Evolutionary conservation across 2,329 filamentous ascomycete genomes (phyloP).

Genomic region (Chrysosporium queenslandicum): DNA sequence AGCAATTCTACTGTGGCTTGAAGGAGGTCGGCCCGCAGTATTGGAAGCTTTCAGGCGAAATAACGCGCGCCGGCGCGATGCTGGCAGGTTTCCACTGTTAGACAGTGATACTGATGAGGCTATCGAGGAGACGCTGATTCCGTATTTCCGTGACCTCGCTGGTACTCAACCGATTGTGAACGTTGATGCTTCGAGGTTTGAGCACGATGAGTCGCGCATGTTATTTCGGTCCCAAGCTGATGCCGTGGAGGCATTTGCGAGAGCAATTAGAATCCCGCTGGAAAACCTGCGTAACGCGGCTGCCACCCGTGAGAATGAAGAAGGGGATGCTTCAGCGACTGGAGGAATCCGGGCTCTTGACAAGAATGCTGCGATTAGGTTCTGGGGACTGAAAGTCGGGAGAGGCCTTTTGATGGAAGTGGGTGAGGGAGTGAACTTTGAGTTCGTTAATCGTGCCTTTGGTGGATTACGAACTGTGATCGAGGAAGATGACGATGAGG

Average conservation of each 20-base stretch:
- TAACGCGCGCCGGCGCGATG: constrained; percentile 32
- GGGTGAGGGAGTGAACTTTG: constrained; percentile 46
- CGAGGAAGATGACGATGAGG: constrained; percentile 28
- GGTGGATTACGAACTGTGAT: constrained; percentile 46
- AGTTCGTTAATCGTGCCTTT: constrained; percentile 51
- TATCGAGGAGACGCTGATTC: constrained; percentile 49
- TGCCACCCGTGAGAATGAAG: constrained; percentile 19
- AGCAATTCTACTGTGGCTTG: constrained; percentile 53
- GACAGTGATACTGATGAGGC: constrained; percentile 42
- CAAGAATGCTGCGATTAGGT: constrained; percentile 31
- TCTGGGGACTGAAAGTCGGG: constrained; percentile 53
- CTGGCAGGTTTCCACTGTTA: constrained; percentile 44
- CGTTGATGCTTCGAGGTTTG: constrained; percentile 50
- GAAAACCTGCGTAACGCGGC: constrained; percentile 40
- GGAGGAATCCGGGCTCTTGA: constrained; percentile 26
- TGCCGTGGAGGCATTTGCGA: constrained; percentile 49
- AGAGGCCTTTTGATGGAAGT: constrained; percentile 51
- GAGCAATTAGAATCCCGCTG: constrained; percentile 45
- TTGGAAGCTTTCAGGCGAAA: constrained; percentile 48
- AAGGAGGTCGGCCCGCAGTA: constrained; percentile 47
- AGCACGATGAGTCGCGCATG: constrained; percentile 44
- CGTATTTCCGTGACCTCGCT: constrained; percentile 49
- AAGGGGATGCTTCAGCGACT: not conserved
- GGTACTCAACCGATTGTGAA: constrained; percentile 43
- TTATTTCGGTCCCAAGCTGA: constrained; percentile 45